Base-by-base conservation (phyloP, 2,329 filamentous ascomycete genomes). In the Clonostachys solani region DNA sequence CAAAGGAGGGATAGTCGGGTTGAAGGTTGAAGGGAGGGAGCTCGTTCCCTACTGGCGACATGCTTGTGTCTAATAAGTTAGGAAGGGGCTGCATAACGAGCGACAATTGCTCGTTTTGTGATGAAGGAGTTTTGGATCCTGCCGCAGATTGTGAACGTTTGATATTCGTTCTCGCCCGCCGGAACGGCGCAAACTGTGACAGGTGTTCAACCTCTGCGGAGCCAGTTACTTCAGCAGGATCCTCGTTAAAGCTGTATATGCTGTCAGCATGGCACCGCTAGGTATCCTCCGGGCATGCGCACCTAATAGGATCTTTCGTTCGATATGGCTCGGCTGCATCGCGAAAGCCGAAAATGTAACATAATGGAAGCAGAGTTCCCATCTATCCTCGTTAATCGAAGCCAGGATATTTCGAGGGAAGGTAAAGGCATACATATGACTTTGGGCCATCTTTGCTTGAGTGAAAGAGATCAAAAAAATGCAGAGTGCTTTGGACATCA, bases 401-500 rank as follows among this genome's bases (percentile, higher is more conserved):
- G 17, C 23, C 9, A 10, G 36, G 17, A 38, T 38, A 17, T 29
- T 42, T 33, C n/a, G 8, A 45, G 36, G 3, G 8, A 8, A 33
- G 34, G 7, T n/a, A 40, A 34, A 29, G 16, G 17, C 37, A 12
- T 40, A 49, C 50, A 46, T 53, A 52, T 16, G 53, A 51, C n/a
- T 46, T 52, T 34, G 52, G 46, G 12, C 49, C 51, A 15, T 50
- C 48, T 12, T 52, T 51, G 18, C 54, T 50, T n/a, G 48, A 44
- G 33, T 51, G 44, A 19, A 56, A 51, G 3, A 43, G 23, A 16
- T 52, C 18, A 8, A 55, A 49, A 33, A 52, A 54, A 40, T 50
- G 46, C 18, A 60, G 44, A 18, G 54, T 54, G n/a, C 45, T 49
- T 10, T 49, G 43, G 9, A 60, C 48, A 45, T 59, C 57, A 15